phyloP scores from a whole-genome alignment of 1,139 yeast genomes.

The Candida freyschussii region DNA sequence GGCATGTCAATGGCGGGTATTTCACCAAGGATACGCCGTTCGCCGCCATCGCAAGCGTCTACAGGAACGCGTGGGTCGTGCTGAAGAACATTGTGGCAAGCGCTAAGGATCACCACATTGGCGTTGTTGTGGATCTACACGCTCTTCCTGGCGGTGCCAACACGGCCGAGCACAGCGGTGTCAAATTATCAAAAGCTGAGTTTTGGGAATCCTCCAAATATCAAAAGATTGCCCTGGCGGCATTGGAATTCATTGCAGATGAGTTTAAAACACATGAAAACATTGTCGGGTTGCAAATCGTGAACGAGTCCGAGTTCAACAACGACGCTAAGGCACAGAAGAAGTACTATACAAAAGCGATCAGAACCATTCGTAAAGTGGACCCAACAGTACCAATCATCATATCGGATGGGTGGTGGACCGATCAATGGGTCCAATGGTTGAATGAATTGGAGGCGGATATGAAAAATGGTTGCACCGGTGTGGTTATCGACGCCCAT shows the following conservation, averaged over 20 bases:
- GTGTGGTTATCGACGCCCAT: conserved; percentile 78
- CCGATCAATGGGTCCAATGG: conserved; percentile 75
- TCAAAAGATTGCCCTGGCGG: conserved; percentile 44
- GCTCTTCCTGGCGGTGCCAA: conserved; percentile 94
- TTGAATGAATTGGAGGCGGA: conserved; percentile 41
- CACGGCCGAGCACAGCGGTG: conserved; percentile 79
- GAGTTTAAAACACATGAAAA: conserved; percentile 59
- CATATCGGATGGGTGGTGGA: conserved; percentile 94
- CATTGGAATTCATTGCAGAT: conserved; percentile 55
- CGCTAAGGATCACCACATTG: conserved; percentile 44
- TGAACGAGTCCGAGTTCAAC: conserved; percentile 75
- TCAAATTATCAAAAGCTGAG: conserved; percentile 49
- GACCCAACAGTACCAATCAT: conserved; percentile 62
- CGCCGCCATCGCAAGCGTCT: conserved; percentile 48
- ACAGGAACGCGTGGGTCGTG: conserved; percentile 64
- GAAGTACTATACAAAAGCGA: conserved; percentile 65
- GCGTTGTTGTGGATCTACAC: conserved; percentile 79
- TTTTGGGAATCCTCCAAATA: conserved; percentile 52
- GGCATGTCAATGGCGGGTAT: conserved; percentile 69
- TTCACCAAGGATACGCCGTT: conserved; percentile 61
- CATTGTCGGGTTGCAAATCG: conserved; percentile 75
- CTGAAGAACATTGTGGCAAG: conserved; percentile 31
- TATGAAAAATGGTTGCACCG: conserved; percentile 32
- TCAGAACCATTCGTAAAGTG: conserved; percentile 50
- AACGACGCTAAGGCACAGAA: conserved; percentile 48